These are phyloP conservation scores for Penicillium diatomitis DNA, from an alignment of 495 filamentous ascomycete species.

Conservation along the genomic window DNA sequence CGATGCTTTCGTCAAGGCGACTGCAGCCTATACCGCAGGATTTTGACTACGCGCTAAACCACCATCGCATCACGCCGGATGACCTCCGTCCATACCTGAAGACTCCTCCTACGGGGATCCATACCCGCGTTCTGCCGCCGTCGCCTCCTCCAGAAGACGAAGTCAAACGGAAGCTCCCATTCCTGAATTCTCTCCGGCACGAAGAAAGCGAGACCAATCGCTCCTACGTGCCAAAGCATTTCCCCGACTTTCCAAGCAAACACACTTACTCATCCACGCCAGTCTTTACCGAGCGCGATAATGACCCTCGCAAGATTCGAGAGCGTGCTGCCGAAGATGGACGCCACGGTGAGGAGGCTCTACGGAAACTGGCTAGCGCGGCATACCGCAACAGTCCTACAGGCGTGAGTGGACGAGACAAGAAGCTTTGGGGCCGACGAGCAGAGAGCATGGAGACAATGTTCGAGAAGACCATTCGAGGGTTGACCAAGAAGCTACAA, in stretches of 20 bases:
- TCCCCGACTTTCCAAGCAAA: constrained; percentile 61
- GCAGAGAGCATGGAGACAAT: constrained; percentile 39
- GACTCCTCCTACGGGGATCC: constrained; percentile 22
- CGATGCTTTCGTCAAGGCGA: constrained; percentile 54
- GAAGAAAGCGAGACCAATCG: constrained; percentile 37
- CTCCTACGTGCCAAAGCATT: constrained; percentile 54
- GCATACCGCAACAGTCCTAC: constrained; percentile 36
- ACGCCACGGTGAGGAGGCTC: constrained; percentile 61
- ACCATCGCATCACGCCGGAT: constrained; percentile 21
- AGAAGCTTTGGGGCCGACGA: constrained; percentile 36
- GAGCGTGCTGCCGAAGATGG: constrained; percentile 67
- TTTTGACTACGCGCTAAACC: constrained; percentile 54
- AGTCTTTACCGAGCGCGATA: constrained; percentile 55
- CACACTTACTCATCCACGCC: constrained; percentile 66
- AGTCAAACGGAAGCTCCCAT: constrained; percentile 27
- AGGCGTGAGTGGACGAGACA: constrained; percentile 28
- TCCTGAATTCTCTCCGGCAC: constrained; percentile 47
- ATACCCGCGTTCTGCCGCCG: constrained; percentile 28
- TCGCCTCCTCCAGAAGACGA: constrained; percentile 40
- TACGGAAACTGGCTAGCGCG: constrained; percentile 55
- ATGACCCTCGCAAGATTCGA: constrained; percentile 60
- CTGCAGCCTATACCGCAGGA: constrained; percentile 56
- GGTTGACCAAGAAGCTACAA: constrained; percentile 24
- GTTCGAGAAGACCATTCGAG: constrained; percentile 41
- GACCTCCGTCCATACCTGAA: constrained; percentile 35